phyloP scores from a whole-genome alignment of 2,329 filamentous ascomycete species.

The Nemania serpens region DNA sequence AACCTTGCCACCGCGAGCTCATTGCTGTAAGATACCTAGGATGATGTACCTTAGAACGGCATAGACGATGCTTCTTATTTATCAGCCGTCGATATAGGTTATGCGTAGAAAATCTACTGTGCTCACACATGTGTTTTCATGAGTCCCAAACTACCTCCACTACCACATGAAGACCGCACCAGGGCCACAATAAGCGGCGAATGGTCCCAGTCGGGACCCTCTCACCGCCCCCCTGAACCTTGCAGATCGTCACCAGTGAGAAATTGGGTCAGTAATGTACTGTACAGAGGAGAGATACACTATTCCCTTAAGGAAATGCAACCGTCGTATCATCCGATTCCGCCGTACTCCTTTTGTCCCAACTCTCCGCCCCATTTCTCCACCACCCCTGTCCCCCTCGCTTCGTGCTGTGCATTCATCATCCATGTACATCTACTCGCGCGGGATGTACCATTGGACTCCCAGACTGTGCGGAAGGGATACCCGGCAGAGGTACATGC shows the following conservation, averaged over 20 bases:
- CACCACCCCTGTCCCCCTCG: slow-evolving; percentile 6
- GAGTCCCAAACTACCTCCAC: not conserved
- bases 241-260: slow-evolving; percentile 20
- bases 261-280: not conserved
- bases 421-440: slow-evolving; percentile 16
- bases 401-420: slow-evolving; percentile 18
- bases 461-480: slow-evolving; percentile 13
- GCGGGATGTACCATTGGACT: slow-evolving; percentile 8
- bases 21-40: slow-evolving; percentile 3
- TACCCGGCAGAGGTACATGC: slow-evolving; percentile 12
- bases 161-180: not conserved
- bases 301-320: slow-evolving; percentile 19
- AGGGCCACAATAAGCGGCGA: not conserved
- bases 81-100: not conserved
- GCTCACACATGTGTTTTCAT: not conserved
- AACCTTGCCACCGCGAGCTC: slow-evolving; percentile 9
- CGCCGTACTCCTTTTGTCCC: slow-evolving; percentile 28
- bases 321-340: slow-evolving; percentile 27
- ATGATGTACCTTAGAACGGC: not conserved
- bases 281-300: slow-evolving; percentile 1
- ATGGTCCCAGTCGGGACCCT: slow-evolving; percentile 13
- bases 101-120: not conserved
- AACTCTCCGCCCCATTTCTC: slow-evolving; percentile 7
- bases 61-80: not conserved
- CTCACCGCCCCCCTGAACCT: slow-evolving; percentile 28